Conservation (phyloP, 2,329 filamentous ascomycete species). For the Phaeosphaeria sp. region DNA sequence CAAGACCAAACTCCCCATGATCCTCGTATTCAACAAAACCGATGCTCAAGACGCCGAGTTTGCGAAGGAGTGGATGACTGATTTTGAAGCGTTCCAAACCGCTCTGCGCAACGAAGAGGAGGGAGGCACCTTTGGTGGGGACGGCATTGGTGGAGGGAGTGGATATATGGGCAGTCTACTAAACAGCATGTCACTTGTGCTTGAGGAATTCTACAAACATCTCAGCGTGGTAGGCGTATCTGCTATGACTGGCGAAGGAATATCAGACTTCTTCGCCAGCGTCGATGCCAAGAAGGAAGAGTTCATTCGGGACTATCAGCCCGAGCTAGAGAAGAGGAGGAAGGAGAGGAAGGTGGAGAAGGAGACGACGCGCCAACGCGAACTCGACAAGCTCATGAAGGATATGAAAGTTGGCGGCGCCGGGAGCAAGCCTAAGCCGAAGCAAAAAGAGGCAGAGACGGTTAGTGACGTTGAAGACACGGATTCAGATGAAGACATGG, state of each 20-base stretch:
- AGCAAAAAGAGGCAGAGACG: constrained; percentile 57
- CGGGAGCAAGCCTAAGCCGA: constrained; percentile 40
- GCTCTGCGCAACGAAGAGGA: constrained; percentile 83
- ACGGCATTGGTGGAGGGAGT: constrained; percentile 73
- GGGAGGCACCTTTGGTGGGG: constrained; percentile 76
- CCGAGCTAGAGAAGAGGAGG: constrained; percentile 82
- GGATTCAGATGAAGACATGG: constrained; percentile 60
- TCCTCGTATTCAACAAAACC: constrained; percentile 98
- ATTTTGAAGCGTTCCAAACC: constrained; percentile 94
- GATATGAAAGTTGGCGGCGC: constrained; percentile 73
- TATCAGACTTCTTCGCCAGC: constrained; percentile 92
- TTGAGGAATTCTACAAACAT: constrained; percentile 97
- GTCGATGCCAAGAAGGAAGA: constrained; percentile 87
- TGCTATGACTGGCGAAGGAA: constrained; percentile 87
- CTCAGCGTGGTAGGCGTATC: constrained; percentile 92
- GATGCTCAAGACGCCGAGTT: constrained; percentile 91
- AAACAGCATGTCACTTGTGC: constrained; percentile 96
- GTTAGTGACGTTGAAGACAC: constrained; percentile 60
- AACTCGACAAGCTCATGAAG: constrained; percentile 92
- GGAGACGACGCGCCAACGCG: constrained; percentile 73
- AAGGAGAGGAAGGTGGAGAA: constrained; percentile 79
- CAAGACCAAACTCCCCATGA: constrained; percentile 98
- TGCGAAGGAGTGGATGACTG: constrained; percentile 99
- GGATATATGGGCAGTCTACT: constrained; percentile 96
- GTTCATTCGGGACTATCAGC: constrained; percentile 88